These are phyloP conservation scores for Physaria fendleri DNA, from an alignment of 345 rosid genomes.

Conservation along the genomic window DNA sequence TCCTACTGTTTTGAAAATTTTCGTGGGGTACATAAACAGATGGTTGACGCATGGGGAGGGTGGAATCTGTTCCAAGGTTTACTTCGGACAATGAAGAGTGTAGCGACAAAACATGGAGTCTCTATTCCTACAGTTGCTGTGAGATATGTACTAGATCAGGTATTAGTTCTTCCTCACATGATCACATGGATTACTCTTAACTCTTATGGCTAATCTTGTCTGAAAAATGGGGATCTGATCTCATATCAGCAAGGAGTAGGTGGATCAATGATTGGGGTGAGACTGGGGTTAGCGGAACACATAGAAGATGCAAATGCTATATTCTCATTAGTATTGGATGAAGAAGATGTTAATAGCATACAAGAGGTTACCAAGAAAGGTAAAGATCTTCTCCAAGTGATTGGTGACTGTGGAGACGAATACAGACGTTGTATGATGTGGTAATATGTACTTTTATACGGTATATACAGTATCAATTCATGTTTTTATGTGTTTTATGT, in stretches of 20 bases:
- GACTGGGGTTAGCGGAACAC: conserved; percentile 79
- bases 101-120: conserved; percentile 79
- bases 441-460: not conserved
- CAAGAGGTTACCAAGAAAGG: conserved; percentile 52
- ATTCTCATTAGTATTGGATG: conserved; percentile 68
- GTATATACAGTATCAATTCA: not conserved
- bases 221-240: not conserved
- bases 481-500: not conserved
- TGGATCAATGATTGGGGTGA: conserved; percentile 93
- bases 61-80: conserved; percentile 81
- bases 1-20: not conserved
- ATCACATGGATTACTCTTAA: not conserved
- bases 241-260: conserved; percentile 67
- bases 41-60: conserved; percentile 99
- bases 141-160: conserved; percentile 79
- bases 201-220: not conserved
- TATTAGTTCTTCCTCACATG: conserved; percentile 16
- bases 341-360: conserved; percentile 68
- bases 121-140: conserved; percentile 87
- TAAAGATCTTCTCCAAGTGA: conserved; percentile 68
- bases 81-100: conserved; percentile 55
- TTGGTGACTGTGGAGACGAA: conserved; percentile 97
- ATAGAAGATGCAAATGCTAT: conserved; percentile 62
- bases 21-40: conserved; percentile 36
- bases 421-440: conserved; percentile 47